Conservation (phyloP, 2,329 filamentous ascomycete species). For the Dactylellina haptotyla region DNA sequence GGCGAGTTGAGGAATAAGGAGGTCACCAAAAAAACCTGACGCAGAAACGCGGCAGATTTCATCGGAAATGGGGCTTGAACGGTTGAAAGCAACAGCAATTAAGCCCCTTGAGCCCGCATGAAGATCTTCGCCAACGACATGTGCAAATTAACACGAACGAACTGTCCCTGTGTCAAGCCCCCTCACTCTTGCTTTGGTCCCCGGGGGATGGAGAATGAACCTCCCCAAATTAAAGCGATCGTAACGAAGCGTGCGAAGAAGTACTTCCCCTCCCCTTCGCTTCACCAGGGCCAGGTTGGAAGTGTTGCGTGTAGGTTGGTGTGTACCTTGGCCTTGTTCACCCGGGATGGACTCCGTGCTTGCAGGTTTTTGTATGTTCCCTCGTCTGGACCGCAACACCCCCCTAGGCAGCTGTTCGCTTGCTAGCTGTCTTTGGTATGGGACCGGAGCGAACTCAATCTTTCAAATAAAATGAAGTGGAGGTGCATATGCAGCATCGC, state of each 20-base stretch:
- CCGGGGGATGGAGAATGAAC: too few species aligned
- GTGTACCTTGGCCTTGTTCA: neutral
- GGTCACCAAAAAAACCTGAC: conserved; percentile 24
- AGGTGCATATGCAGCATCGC: conserved; percentile 49
- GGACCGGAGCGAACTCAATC: conserved; percentile 37
- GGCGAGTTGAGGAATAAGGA: conserved; percentile 7
- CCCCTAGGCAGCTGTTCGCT: conserved; percentile 19
- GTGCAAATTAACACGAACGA: conserved; percentile 43
- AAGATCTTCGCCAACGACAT: conserved; percentile 34
- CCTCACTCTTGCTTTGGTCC: too few species aligned
- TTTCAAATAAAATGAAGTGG: conserved; percentile 51
- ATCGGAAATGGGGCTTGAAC: conserved; percentile 48
- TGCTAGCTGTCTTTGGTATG: conserved; percentile 40
- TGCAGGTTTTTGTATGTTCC: conserved; percentile 1
- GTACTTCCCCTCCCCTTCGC: too few species aligned
- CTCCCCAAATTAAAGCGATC: too few species aligned
- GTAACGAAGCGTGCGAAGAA: too few species aligned
- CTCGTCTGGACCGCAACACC: neutral
- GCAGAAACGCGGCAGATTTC: conserved; percentile 52
- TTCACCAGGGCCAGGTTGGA: too few species aligned
- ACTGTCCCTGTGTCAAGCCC: too few species aligned
- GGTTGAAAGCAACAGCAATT: conserved; percentile 40
- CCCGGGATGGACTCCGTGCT: neutral
- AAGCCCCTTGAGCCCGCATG: conserved; percentile 51
- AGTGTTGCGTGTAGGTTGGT: neutral